Evolutionary conservation across 2,329 filamentous ascomycete species (phyloP), one percentile per base, ranked within the genome.

Genomic region (Fusarium nelsonii): DNA sequence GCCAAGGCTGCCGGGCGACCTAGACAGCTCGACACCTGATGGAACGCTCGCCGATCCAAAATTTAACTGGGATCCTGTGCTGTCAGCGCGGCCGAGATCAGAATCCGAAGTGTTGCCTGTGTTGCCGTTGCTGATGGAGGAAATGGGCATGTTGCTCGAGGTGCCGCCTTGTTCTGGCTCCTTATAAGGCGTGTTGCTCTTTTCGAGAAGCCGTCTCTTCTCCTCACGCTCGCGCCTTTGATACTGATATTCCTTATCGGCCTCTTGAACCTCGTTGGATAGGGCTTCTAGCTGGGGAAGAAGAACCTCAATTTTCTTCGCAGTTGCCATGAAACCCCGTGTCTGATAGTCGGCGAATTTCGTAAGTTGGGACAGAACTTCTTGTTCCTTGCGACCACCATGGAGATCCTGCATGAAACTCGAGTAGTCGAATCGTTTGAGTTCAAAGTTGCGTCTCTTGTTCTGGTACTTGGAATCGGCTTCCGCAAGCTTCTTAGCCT

Each of bases 371-470:
- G 95, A 98, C 32, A 99, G 81, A 6, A 99, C 92, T 78, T 99
- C 96, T 76, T 98, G 96, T 75, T 99, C 96, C 78, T 98, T 99
- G 67, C 96, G 91, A n/a, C 96, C 96, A 32, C 96, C 96, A 68
- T 98, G 96, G n/a, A 99, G 85, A 82, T 99, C 96, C 75, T 98
- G 95, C 92, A 99, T 97, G 77, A 98, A 99, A 15, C 93, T 97
- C 4, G 95, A 98, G 78, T 99, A 99, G 79, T 99, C 97, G 75
- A 99, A 99, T 11, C 97, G 91, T 82, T 97, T 97, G 59, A 99
- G 86, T 82, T 99, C 96, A 75, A 99, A 99, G 72, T 94, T 97
- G 44, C 93, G 90, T 70, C 94, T 89, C 82, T 98, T 98, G 45
- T 87, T 90, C 78, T 98, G 95, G 77, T 98, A 99, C 77, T 99